Evolutionary conservation across 2,329 filamentous ascomycete species (phyloP).

Genomic region (Calonectria hawksworthii): DNA sequence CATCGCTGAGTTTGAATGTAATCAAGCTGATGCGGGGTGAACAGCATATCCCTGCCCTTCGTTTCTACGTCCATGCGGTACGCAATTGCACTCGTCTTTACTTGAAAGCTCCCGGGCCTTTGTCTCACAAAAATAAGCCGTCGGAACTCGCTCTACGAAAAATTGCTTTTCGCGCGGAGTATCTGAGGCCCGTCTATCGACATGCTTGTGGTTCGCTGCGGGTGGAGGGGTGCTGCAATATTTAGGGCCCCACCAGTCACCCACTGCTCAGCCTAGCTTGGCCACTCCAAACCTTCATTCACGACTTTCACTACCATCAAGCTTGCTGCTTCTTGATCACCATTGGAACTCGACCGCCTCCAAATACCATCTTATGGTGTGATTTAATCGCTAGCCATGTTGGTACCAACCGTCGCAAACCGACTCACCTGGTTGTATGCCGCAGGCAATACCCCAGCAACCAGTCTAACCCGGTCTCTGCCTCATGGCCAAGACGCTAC

Average conservation of each 20-base stretch:
- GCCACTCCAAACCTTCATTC: background rate
- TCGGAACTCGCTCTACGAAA: background rate
- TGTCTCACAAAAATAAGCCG: background rate
- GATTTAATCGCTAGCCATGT: constrained; percentile 46
- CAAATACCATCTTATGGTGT: constrained; percentile 10
- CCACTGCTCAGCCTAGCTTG: background rate
- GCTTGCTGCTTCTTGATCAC: background rate
- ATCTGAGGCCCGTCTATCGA: background rate
- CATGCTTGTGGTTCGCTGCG: background rate
- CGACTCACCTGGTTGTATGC: constrained; percentile 58
- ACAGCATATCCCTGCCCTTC: background rate
- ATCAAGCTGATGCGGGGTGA: background rate
- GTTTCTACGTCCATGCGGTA: background rate
- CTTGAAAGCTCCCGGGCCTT: background rate
- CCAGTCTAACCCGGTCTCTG: constrained; percentile 61
- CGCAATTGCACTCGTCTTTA: background rate
- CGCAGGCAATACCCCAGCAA: constrained; percentile 68
- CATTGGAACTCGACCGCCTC: background rate
- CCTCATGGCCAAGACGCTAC: constrained; percentile 64
- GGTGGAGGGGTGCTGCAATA: background rate
- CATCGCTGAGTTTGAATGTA: background rate
- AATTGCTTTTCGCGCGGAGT: background rate
- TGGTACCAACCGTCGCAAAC: constrained; percentile 53
- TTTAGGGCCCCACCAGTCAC: constrained; percentile 3
- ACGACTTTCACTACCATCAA: background rate